phyloP scores from a whole-genome alignment of 1,284 basidiomycete species.

The Ustilago shanxiensis region DNA sequence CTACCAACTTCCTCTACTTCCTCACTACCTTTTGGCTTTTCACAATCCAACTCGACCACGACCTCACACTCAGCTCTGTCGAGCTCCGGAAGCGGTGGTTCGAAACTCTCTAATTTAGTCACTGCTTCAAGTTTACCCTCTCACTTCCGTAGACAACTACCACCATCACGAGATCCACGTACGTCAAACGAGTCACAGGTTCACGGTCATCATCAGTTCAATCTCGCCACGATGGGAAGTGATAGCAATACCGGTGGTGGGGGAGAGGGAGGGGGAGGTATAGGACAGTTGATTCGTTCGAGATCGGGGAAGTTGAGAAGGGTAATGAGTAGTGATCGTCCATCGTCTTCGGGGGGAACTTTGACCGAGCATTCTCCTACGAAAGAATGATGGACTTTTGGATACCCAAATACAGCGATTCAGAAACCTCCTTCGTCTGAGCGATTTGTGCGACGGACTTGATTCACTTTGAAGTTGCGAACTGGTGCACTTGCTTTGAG shows the following conservation, averaged over 20 bases:
- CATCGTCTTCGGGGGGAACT: not conserved
- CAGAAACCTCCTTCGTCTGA: no score
- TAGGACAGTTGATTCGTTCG: slow-evolving; percentile 16
- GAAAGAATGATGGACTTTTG: not conserved
- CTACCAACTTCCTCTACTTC: slow-evolving; percentile 22
- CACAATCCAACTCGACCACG: slow-evolving; percentile 6
- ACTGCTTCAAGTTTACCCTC: slow-evolving; percentile 16
- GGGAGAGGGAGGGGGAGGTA: not conserved
- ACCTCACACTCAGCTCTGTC: not conserved
- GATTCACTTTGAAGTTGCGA: no score
- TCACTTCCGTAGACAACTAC: slow-evolving; percentile 15
- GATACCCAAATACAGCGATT: no score
- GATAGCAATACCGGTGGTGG: not conserved
- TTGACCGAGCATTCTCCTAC: no score
- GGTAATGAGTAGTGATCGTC: slow-evolving; percentile 9
- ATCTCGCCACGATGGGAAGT: slow-evolving; percentile 4
- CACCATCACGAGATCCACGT: slow-evolving; percentile 8
- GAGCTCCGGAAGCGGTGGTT: not conserved
- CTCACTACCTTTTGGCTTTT: slow-evolving; percentile 19
- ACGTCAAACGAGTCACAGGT: slow-evolving; percentile 16
- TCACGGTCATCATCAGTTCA: slow-evolving; percentile 44
- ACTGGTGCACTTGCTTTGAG: no score
- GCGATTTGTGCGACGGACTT: no score
- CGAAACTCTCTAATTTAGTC: slow-evolving; percentile 5
- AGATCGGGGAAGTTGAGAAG: slow-evolving; percentile 18